A percentile compares a stretch with the other conserved stretches of the same genome.
Evolutionary conservation across 176 grass and related monocot species (phyloP).

Genomic region (Aegilops umbellulata): DNA sequence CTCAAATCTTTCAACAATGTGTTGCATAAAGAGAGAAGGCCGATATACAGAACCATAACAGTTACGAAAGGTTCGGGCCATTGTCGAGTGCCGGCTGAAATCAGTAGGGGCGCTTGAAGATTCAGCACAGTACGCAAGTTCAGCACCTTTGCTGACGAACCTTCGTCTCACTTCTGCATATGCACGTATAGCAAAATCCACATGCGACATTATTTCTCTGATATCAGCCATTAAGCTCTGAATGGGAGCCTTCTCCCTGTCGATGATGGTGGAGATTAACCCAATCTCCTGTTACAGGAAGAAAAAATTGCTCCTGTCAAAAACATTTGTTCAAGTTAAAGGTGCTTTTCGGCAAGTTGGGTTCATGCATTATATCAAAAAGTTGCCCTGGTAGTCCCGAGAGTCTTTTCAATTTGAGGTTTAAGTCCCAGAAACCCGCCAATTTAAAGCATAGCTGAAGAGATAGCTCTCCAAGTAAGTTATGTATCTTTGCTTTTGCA

Average conservation of each 20-base stretch:
- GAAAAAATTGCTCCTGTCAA: slow-evolving; percentile 11
- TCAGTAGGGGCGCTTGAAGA: slow-evolving; percentile 3
- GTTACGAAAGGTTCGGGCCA: slow-evolving; percentile 40
- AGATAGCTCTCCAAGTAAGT: background rate
- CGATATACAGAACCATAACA: slow-evolving; percentile 52
- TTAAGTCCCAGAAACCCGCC: background rate
- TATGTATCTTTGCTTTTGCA: background rate
- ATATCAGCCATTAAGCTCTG: slow-evolving; percentile 43
- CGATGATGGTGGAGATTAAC: slow-evolving; percentile 50
- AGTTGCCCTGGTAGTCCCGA: background rate
- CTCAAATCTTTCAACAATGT: slow-evolving; percentile 63
- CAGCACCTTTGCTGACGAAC: slow-evolving; percentile 43
- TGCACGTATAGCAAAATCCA: slow-evolving; percentile 58
- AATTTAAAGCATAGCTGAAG: background rate
- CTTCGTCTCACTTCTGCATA: slow-evolving; percentile 54
- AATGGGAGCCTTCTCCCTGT: slow-evolving; percentile 57
- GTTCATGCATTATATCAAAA: slow-evolving; percentile 13
- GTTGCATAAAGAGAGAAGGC: slow-evolving; percentile 67
- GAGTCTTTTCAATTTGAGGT: background rate
- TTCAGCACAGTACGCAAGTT: slow-evolving; percentile 33
- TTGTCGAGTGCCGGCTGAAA: slow-evolving; percentile 37
- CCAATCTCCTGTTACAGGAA: slow-evolving; percentile 52
- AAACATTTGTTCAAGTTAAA: slow-evolving; percentile 17
- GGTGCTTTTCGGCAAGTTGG: background rate
- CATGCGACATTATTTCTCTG: slow-evolving; percentile 52